A percentile compares a stretch with the other conserved stretches of the same genome.
Conservation (phyloP, 2,329 filamentous ascomycete species). For the Fusarium chlamydosporum region DNA sequence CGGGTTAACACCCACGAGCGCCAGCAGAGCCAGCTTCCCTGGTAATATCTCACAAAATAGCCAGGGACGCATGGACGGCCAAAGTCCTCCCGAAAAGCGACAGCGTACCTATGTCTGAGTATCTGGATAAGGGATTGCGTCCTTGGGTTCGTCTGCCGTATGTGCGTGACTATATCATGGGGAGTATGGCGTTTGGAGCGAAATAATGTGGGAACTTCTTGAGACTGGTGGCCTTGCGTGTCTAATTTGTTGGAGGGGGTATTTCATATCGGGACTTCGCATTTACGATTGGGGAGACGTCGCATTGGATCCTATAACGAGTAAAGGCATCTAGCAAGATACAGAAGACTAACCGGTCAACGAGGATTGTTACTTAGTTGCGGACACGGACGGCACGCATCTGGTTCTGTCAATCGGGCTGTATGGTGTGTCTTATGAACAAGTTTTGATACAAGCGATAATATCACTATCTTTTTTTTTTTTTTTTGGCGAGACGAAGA, state of each 20-base stretch:
- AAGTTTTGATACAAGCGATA: constrained; percentile 51
- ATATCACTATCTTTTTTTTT: constrained; percentile 44
- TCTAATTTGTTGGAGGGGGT: constrained; percentile 21
- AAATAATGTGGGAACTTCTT: constrained; percentile 26
- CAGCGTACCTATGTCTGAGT: constrained; percentile 58
- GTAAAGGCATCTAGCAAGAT: constrained; percentile 30
- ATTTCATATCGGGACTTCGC: constrained; percentile 34
- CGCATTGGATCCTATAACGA: constrained; percentile 33
- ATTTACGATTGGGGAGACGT: constrained; percentile 38
- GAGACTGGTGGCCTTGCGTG: constrained; percentile 17
- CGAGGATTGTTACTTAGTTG: constrained; percentile 27
- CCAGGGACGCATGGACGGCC: constrained; percentile 55
- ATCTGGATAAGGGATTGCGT: constrained; percentile 1
- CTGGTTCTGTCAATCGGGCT: constrained; percentile 34
- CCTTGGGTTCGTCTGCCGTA: constrained; percentile 36
- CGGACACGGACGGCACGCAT: constrained; percentile 33
- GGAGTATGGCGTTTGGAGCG: constrained; percentile 49
- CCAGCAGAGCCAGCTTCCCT: constrained; percentile 51
- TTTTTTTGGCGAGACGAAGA: constrained; percentile 3
- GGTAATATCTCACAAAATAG: constrained; percentile 44
- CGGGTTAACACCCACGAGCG: constrained; percentile 53
- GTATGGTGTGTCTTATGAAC: constrained; percentile 42
- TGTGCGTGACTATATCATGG: constrained; percentile 33
- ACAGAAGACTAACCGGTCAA: constrained; percentile 21
- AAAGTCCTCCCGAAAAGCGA: constrained; percentile 66